These are phyloP conservation scores for Psidium guajava DNA, from an alignment of 345 rosid species.

Conservation along the genomic window DNA sequence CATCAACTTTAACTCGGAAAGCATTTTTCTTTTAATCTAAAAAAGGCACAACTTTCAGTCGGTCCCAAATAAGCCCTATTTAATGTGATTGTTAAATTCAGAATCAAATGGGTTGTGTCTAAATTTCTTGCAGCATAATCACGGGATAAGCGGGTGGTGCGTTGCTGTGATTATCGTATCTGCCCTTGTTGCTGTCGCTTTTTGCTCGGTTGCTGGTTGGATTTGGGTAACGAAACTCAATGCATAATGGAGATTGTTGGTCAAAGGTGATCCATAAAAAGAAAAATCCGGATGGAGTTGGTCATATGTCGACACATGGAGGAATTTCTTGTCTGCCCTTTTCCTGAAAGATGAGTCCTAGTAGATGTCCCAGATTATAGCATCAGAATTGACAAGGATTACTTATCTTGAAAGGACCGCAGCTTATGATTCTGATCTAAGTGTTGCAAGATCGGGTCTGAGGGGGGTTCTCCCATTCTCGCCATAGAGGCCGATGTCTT, in stretches of 20 bases:
- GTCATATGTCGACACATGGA: too few species aligned
- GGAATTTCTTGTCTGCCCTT: too few species aligned
- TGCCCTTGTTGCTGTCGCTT: constrained; percentile 32
- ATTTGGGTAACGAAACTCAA: constrained; percentile 33
- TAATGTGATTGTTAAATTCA: background rate
- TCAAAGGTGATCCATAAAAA: too few species aligned
- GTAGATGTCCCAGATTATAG: background rate
- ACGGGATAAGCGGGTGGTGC: constrained; percentile 39
- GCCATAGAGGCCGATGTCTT: background rate
- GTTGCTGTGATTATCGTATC: constrained; percentile 63
- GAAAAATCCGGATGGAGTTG: too few species aligned
- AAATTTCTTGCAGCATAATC: constrained; percentile 15
- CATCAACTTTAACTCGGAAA: background rate
- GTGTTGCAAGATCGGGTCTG: background rate
- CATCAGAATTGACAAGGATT: background rate
- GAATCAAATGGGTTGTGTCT: background rate
- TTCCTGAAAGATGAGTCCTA: background rate
- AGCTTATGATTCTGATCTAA: background rate
- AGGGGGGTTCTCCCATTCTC: background rate
- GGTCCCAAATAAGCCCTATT: background rate
- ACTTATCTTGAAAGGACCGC: background rate
- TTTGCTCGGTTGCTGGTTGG: constrained; percentile 50
- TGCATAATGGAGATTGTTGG: too few species aligned
- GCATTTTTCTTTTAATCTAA: too few species aligned
- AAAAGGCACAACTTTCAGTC: background rate